These are phyloP conservation scores for Sutorius australiensis DNA, from an alignment of 768 basidiomycete genomes.

Conservation along the genomic window DNA sequence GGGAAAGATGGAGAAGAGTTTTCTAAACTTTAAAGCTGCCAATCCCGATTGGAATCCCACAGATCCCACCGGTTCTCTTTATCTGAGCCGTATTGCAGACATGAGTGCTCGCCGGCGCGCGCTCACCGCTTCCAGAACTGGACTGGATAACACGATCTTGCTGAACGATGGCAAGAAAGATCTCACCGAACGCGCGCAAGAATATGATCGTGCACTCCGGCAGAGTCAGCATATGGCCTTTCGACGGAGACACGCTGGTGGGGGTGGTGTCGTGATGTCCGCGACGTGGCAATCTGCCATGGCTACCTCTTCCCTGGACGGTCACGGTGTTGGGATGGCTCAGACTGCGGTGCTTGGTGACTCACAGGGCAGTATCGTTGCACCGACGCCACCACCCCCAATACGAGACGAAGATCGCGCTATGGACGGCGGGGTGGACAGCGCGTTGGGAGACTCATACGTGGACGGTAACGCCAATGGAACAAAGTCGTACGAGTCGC, in stretches of 20 bases:
- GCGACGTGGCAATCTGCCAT: conserved; percentile 42
- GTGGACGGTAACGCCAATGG: conserved; percentile 59
- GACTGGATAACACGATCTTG: conserved; percentile 26
- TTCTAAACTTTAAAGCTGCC: conserved; percentile 92
- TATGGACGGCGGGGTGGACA: conserved; percentile 53
- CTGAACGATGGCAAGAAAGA: conserved; percentile 34
- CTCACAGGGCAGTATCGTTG: conserved; percentile 56
- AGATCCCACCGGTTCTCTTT: conserved; percentile 88
- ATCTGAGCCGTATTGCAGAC: conserved; percentile 80
- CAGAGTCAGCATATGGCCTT: conserved; percentile 60
- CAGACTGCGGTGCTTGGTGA: conserved; percentile 74
- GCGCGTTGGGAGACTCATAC: conserved; percentile 64
- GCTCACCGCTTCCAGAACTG: conserved; percentile 25
- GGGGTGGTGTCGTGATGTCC: conserved; percentile 48
- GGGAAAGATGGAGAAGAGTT: conserved; percentile 99
- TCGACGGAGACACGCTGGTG: conserved; percentile 39
- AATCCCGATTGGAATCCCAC: conserved; percentile 95
- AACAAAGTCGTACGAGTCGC: conserved; percentile 34
- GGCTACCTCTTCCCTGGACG: conserved; percentile 41
- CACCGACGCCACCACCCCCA: conserved; percentile 7
- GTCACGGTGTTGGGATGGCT: conserved; percentile 47
- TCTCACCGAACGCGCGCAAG: conserved; percentile 55
- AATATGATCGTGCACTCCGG: conserved; percentile 70
- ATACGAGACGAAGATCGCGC: conserved; percentile 47
- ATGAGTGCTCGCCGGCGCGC: conserved; percentile 46